Percentiles rank a stretch among this genome's conserved stretches.
These are phyloP conservation scores for Microthlaspi erraticum DNA, from an alignment of 345 rosid species.

Conservation along the genomic window DNA sequence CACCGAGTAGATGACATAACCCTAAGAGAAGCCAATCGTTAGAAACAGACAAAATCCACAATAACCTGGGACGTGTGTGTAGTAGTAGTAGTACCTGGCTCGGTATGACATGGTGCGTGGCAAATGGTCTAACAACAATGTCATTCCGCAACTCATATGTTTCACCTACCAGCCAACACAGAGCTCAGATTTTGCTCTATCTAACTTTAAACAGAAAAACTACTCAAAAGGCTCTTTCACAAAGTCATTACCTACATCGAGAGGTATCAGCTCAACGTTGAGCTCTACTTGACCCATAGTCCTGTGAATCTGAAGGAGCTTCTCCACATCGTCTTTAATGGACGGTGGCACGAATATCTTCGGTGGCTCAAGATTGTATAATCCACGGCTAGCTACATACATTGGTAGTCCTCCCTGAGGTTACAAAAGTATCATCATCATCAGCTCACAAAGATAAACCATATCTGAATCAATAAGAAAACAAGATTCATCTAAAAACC, in stretches of 20 bases:
- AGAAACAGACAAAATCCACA: neutral
- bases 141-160: constrained; percentile 87
- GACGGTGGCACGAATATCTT: constrained; percentile 83
- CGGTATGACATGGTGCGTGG: constrained; percentile 87
- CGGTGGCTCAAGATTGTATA: constrained; percentile 91
- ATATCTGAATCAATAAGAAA: neutral
- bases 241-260: constrained; percentile 69
- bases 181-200: constrained; percentile 17
- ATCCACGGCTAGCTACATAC: constrained; percentile 88
- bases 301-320: constrained; percentile 77
- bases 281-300: constrained; percentile 88
- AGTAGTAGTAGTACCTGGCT: constrained; percentile 83
- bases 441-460: neutral
- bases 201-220: neutral
- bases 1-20: constrained; percentile 81
- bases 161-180: constrained; percentile 63
- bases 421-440: neutral
- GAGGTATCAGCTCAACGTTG: constrained; percentile 72
- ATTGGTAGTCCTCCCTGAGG: constrained; percentile 84
- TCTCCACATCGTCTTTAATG: constrained; percentile 85
- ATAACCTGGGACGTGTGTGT: neutral
- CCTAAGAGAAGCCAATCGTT: constrained; percentile 65
- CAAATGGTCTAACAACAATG: constrained; percentile 83
- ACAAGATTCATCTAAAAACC: no score
- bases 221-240: neutral